phyloP scores from a whole-genome alignment of 306 rosid species.

The Rosa chinensis region DNA sequence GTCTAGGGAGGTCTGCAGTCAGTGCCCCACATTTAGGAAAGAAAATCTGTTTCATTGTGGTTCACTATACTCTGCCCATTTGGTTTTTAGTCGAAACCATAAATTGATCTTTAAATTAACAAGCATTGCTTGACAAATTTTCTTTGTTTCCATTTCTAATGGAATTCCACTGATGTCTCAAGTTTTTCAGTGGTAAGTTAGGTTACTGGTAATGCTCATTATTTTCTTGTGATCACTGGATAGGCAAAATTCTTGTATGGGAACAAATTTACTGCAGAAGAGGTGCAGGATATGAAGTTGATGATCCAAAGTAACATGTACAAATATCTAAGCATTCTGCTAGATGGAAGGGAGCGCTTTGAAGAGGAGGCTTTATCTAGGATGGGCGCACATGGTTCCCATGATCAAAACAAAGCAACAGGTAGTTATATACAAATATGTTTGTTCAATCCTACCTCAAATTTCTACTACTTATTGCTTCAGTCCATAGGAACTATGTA shows the following conservation, averaged over 20 bases:
- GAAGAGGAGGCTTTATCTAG: slow-evolving; percentile 78
- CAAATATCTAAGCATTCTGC: slow-evolving; percentile 90
- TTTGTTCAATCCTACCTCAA: not conserved
- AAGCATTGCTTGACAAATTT: not conserved
- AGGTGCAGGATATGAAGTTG: slow-evolving; percentile 73
- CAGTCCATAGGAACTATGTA: not conserved
- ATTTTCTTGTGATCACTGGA: slow-evolving; percentile 26
- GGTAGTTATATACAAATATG: slow-evolving; percentile 38
- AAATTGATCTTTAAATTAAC: not conserved
- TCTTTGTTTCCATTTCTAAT: not conserved
- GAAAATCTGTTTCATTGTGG: slow-evolving; percentile 1
- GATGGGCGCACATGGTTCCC: slow-evolving; percentile 46
- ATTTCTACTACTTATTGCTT: slow-evolving; percentile 2
- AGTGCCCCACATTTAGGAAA: not conserved
- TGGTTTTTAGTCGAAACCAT: not conserved
- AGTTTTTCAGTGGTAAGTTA: not conserved
- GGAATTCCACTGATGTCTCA: not conserved
- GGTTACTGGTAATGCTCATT: slow-evolving; percentile 9
- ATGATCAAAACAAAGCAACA: slow-evolving; percentile 38
- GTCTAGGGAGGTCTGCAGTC: not conserved
- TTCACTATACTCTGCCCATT: not conserved
- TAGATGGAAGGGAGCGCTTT: slow-evolving; percentile 96
- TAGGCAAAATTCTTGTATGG: slow-evolving; percentile 95
- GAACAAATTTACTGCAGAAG: slow-evolving; percentile 71
- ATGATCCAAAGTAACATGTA: slow-evolving; percentile 98